Conservation (phyloP, 306 rosid genomes). For the Lithocarpus polystachyus region DNA sequence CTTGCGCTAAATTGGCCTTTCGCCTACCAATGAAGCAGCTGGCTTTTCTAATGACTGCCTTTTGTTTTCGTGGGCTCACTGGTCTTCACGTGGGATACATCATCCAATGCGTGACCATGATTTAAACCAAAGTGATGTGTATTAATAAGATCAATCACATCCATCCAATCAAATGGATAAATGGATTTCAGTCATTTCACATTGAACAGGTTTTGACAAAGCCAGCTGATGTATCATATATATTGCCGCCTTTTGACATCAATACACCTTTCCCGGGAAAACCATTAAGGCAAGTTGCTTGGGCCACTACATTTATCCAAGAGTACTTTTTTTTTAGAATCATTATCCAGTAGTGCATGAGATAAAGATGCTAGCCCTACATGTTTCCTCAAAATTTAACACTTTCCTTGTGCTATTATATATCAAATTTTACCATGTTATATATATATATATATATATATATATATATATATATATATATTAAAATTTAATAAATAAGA, state of each 20-base stretch:
- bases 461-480: no score
- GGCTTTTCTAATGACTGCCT: constrained; percentile 37
- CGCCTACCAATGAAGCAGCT: constrained; percentile 23
- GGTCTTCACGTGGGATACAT: constrained; percentile 43
- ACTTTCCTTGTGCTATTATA: no score
- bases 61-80: constrained; percentile 20
- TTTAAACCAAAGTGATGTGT: background rate
- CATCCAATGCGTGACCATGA: constrained; percentile 5
- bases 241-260: background rate
- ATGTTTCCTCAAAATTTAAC: no score
- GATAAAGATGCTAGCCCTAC: no score
- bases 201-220: no score
- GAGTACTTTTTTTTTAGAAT: no score
- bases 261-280: constrained; percentile 28
- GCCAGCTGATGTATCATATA: background rate
- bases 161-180: constrained; percentile 1
- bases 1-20: constrained; percentile 33
- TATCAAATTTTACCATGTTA: no score
- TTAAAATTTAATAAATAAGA: no score
- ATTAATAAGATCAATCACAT: constrained; percentile 6
- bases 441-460: no score
- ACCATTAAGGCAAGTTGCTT: background rate
- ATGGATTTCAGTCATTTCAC: constrained; percentile 26
- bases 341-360: no score
- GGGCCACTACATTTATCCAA: no score